Evolutionary conservation across 306 rosid species (phyloP).

Genomic region (apple (Malus domestica)): DNA sequence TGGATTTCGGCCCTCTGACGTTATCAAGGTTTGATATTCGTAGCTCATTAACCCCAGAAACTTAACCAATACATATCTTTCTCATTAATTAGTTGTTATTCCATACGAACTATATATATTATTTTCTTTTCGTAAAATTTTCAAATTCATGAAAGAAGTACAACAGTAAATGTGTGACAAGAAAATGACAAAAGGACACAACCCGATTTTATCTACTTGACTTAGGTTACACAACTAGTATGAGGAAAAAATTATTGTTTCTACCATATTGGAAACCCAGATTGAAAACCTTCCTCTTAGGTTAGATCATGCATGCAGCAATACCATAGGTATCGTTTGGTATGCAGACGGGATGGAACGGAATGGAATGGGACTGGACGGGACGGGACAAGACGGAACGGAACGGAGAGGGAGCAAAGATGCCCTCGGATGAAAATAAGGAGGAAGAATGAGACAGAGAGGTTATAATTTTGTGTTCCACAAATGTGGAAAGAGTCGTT

Average conservation of each 20-base stretch:
- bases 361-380: no score
- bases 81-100: neutral
- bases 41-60: neutral
- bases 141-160: neutral
- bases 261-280: neutral
- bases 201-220: neutral
- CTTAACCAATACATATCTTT: neutral
- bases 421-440: no score
- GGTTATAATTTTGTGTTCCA: no score
- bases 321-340: no score
- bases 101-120: neutral
- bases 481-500: no score
- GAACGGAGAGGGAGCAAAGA: no score
- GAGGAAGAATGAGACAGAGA: no score
- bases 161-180: constrained; percentile 15
- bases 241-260: neutral
- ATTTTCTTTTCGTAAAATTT: neutral
- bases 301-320: neutral
- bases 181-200: constrained; percentile 5
- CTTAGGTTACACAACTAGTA: neutral
- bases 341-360: no score
- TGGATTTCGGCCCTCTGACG: constrained; percentile 79
- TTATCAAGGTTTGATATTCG: constrained; percentile 60
- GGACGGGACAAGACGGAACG: no score
- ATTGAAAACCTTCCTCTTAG: neutral